Evolutionary conservation across 1,139 yeast genomes (phyloP), one percentile per base, ranked within the genome.

Genomic region (Zygoascus meyerae): DNA sequence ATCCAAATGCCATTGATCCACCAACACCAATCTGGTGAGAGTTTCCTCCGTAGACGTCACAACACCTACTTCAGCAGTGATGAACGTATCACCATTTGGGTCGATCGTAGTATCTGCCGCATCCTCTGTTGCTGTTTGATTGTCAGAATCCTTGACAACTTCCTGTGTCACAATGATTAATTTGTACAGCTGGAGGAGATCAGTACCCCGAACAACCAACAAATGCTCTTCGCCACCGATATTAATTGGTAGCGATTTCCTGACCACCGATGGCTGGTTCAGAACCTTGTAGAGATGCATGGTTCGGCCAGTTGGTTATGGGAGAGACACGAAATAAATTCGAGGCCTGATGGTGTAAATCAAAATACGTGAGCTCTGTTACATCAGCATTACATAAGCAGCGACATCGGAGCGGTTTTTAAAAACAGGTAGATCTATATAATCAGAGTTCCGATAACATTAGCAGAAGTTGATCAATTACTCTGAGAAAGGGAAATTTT

Each of bases 211-310:
- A 6, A 84, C 86, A 10, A 86, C 77, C 14, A 86, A 67, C 55
- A 89, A 68, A 55, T 83, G 83, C 55, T 72, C 73, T 40, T 64
- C 60, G 0, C 63, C 64, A 2, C 82, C 78, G 60, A 89, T 82
- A 55, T 79, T 69, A 52, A 90, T 81, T 4, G 79, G 71, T 28
- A 82, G 57, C 45, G 86, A 74, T 53, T 78, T 79, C 11, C 82
- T 66, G 34, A 87, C 89, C 55, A 81, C 75, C 1, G 95, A 73
- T 2, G 97, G 95, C 55, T 81, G 86, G 43, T 86, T 73, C 58
- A 89, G 73, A 64, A 86, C 92, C 55, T 83, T 81, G 65, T 83
- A 86, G 14, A 86, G 83, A 60, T 89, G 90, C 97, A 90, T 87
- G 15, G 36, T 14, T 30, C 30, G 16, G 6, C 12, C 21, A 15